Evolutionary conservation across 2,329 filamentous ascomycete species (phyloP), one percentile per base, ranked within the genome.

Genomic region (Massarina eburnea): DNA sequence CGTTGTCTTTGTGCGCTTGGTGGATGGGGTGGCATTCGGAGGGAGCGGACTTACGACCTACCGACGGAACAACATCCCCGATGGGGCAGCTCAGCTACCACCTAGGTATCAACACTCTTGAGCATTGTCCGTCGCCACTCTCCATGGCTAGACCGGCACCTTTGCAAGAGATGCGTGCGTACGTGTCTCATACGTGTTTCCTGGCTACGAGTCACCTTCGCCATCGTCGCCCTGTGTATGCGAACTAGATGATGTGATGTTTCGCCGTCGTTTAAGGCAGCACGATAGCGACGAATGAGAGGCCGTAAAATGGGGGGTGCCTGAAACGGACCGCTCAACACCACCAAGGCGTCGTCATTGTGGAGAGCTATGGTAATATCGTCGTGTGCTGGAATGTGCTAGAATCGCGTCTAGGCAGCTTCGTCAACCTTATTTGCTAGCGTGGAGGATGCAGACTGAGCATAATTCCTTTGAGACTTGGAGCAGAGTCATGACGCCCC

Each of bases 221-320:
- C 36, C 21, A 41, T 40, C 39, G 17, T 12, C 15, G 10, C n/a
- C 20, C 15, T 8, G 20, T 20, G 12, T 34, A 26, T 21, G 4
- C 10, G 33, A 37, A 20, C 17, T 36, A 18, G 14, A 27, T 27
- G 26, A 27, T 45, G 43, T 45, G 32, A 39, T 18, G 22, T 46
- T 52, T 51, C 43, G 40, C 32, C 39, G 45, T 46, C 44, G 42
- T 54, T 56, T 55, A 57, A 66, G 61, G 61, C 62, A 64, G 41
- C 59, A 52, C 50, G 53, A 57, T 64, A 55, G 51, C 17, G 51
- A 46, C 62, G 56, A 56, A 64, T 64, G 49, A 54, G 18, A 43
- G 45, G 32, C 15, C 43, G 17, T 40, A 29, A 56, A 62, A 58
- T 30, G n/a, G 38, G 39, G 27, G 53, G 43, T 62, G 61, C 61